Base-by-base conservation (phyloP, 1,139 yeast genomes). In the Pichia sp. region DNA sequence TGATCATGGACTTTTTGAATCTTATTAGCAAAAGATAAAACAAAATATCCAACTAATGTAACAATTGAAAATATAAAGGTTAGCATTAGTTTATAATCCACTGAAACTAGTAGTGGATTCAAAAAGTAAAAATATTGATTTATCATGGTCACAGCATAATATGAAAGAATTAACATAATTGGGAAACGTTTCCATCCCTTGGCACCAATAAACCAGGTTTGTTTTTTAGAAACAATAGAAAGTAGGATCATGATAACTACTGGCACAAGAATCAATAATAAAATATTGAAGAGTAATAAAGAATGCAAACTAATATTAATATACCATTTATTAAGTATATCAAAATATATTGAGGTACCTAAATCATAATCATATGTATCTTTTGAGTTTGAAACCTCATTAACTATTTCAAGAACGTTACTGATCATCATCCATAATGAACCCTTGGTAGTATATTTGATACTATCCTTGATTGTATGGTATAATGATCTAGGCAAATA, bases 341-440 rank as follows among this genome's bases (percentile, higher is more conserved):
- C 86, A 53, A 82, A 74, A 60, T 69, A 88, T 2, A 81, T 73
- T 0, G 53, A 47, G 22, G 22, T 25, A 2, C 25, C 38, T 15
- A 48, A 26, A 26, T 48, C 46, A 1, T 41, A 36, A 25, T 45
- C 45, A 24, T 38, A 49, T 2, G 16, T 90, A 82, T 78, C 80
- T 2, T 81, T 73, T 2, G 54, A 42, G 15, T 43, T 30, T 1
- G 47, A 69, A 49, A 79, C 61, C 13, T 79, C 66, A 7, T 59
- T 58, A 0, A 73, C 69, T 48, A 82, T 70, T 56, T 85, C 94
- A 57, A 85, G 66, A 0, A 92, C 70, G 49, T 78, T 81, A 3
- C 82, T 74, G 44, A 85, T 70, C 96, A 89, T 88, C 63, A 85
- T 92, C 82, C 92, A 83, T 44, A 89, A 69, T 0, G 96, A 79